Base-by-base conservation (phyloP, 768 basidiomycete genomes). In the Auriscalpium microsporum region DNA sequence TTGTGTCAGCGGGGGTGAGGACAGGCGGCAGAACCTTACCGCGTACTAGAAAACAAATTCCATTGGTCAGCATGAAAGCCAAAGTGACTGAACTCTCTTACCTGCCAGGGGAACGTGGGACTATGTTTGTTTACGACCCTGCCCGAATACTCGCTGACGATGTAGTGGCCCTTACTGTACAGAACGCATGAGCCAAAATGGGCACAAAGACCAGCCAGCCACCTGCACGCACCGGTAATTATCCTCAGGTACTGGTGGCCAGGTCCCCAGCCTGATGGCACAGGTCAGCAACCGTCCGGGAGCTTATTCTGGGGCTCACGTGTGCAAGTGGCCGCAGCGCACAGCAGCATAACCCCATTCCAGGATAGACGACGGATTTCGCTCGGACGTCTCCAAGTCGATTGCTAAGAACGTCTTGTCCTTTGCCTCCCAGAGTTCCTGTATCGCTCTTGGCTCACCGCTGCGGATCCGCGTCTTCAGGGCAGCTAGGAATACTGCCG, bases 281-380 rank as follows among this genome's bases (percentile, higher is more conserved):
- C 28, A 21, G 13, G 23, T 42, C 50, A 44, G 16, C 11, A 10
- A 46, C 34, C 9, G 51, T 19, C 34, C 19, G 46, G 36, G 54
- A 23, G 40, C 48, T 28, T 4, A 8, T 19, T 23, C 10, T 35
- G n/a, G 36, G 38, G 52, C 86, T 67, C 64, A 89, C 86, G 78
- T 75, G 55, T 84, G 78, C 40, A 92, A 69, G 71, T 85, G 82
- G 0, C 79, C 81, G 62, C 86, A 89, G 28, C 88, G 74, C 46
- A 89, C 78, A 10, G 86, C 86, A 33, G 90, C 85, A 70, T 91
- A 91, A 1, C 89, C 89, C 82, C 84, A 91, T 68, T 90, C 90
- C 48, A 89, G 65, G 58, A 81, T 80, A 47, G 79, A 78, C 52
- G 80, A 79, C 52, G 80, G 74, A 62, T 87, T 87, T 53, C 83